Evolutionary conservation across 306 rosid species (phyloP), one percentile per base, ranked within the genome.

Genomic region (Cicer bijugum): DNA sequence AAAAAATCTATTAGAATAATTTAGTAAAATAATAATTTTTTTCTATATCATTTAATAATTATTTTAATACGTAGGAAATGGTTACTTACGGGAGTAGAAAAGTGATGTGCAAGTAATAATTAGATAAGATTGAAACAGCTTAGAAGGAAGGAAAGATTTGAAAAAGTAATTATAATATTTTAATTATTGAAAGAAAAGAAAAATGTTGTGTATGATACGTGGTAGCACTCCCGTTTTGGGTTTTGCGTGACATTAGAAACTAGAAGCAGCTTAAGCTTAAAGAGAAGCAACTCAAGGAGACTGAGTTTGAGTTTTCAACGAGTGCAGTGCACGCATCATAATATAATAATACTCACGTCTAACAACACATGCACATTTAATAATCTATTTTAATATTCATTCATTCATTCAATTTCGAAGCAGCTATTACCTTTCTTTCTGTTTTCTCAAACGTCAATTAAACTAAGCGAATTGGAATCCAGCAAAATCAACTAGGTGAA

Each of bases 291-390:
- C 8, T 2, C 44, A 28, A 28, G 5, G 35, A 2, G 4, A 23
- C 4, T 20, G 33, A 28, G 35, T 3, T 3, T 28, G 35, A 28
- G 35, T 28, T 28, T 28, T 28, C 35, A 33, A 59, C 66, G 44
- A 59, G 19, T 59, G 43, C 44, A 59, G 44, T 59, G 44, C 66
- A 59, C 66, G 66, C 44, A 59, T 59, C 66, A 33, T 35, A 1
- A 33, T 33, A 59, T 6, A 2, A 52, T 12, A 15, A 1, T 0
- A 15, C 6, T 10, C 65, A 59, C 65, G 65, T 59, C 35, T 59
- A 0, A 57, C 39, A 35, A 56, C 23, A 2, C 9, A 23, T 17
- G 19, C 33, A 16, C 11, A 53, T 17, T 8, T 1, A 7, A 16
- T 8, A 28, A 28, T 28, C 5, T 28, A 28, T 28, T 28, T 3